Evolutionary conservation across 371 early-diverging fungal genomes (phyloP).

Genomic region (Amoeboaphelidium protococcarum): DNA sequence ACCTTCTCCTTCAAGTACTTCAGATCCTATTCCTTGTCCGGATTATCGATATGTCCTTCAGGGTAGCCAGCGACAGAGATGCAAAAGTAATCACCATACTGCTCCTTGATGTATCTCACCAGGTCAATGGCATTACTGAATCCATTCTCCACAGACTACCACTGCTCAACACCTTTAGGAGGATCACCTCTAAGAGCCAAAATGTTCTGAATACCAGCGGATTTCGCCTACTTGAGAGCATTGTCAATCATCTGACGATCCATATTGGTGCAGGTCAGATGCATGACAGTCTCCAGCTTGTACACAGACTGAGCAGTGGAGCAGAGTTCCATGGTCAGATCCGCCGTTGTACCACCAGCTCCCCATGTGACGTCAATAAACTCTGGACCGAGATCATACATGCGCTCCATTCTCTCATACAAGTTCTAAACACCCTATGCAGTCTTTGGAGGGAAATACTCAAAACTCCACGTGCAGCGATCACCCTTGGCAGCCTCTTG

Average conservation of each 20-base stretch:
- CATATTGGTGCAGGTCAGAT: constrained; percentile 90
- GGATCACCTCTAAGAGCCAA: constrained; percentile 85
- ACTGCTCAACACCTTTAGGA: constrained; percentile 54
- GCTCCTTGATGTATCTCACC: constrained; percentile 55
- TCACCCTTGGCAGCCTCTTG: constrained; percentile 21
- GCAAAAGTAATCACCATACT: constrained; percentile 81
- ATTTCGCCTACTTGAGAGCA: constrained; percentile 60
- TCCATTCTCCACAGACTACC: constrained; percentile 47
- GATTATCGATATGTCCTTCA: constrained; percentile 58
- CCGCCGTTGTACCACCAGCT: constrained; percentile 71
- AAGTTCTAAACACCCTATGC: constrained; percentile 67
- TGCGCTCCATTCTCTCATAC: constrained; percentile 69
- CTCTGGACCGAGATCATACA: constrained; percentile 73
- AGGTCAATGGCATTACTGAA: constrained; percentile 58
- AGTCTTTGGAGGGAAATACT: constrained; percentile 90
- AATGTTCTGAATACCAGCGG: constrained; percentile 77
- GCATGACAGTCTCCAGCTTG: constrained; percentile 86
- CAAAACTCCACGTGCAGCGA: constrained; percentile 34
- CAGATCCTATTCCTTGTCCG: constrained; percentile 40
- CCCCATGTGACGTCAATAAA: constrained; percentile 91
- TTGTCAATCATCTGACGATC: constrained; percentile 52
- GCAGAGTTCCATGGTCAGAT: constrained; percentile 60
- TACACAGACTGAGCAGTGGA: constrained; percentile 66
- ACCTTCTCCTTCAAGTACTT: constrained; percentile 51
- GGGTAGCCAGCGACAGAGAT: constrained; percentile 87